Evolutionary conservation across 345 rosid species (phyloP), one percentile per base, ranked within the genome.

Genomic region (Psidium friedrichsthalianum): DNA sequence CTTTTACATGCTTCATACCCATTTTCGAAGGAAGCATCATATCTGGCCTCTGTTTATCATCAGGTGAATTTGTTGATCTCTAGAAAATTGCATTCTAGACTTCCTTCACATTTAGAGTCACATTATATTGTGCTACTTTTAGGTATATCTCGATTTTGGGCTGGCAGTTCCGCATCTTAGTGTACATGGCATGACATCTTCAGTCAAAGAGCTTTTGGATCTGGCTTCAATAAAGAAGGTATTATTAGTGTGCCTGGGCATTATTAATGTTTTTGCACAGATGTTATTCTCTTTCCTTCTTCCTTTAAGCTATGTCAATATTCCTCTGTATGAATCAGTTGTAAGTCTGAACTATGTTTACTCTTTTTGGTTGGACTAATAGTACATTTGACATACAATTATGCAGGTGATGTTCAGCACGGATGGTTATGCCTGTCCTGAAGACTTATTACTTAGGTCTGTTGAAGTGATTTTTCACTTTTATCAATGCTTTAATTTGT

Each of bases 391-490:
- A n/a, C 85, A 56, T 27, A 64, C 56, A 55, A 76, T 85, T 7
- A 88, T 93, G 88, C 94, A 97, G 99, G 96, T 97, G 85, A 97
- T 97, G 99, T 96, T 96, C 93, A 97, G 98, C 90, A 96, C 94
- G 11, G 99, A 97, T 92, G 99, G 96, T 21, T 93, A 91, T 94
- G 99, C 98, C 40, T 93, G 91, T 89, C 99, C 98, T 49, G 98
- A n/a, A 97, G 88, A 92, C 98, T 61, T 90, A 92, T 91, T 97
- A 93, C 90, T 87, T 96, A 91, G 99, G 99, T 97, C 40, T 52
- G 95, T 90, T 25, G 57, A 87, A 86, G 51, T 47, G 76, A 83
- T n/a, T 82, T 81, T 40, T 36, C 32, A 84, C 47, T 74, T 61
- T 22, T 87, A 32, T 69, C 47, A 76, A 44, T 51, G 59, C 82